Evolutionary conservation across 2,329 filamentous ascomycete species (phyloP).

Genomic region (Sclerotinia nivalis): DNA sequence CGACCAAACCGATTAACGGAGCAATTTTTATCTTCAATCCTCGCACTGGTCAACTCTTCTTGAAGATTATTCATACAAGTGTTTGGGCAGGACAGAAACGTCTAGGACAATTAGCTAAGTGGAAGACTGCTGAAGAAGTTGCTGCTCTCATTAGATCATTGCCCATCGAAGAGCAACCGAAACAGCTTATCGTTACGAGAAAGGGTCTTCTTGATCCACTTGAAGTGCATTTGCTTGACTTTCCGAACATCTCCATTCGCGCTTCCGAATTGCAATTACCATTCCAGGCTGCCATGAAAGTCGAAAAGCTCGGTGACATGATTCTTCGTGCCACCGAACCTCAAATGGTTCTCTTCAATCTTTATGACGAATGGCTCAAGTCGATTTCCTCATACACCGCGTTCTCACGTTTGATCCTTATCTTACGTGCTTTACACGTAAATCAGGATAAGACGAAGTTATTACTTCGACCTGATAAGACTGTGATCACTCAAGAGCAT

Average conservation of each 20-base stretch:
- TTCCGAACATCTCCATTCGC: slow-evolving; percentile 98
- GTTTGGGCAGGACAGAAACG: slow-evolving; percentile 99
- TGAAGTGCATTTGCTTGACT: slow-evolving; percentile 95
- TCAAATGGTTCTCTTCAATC: slow-evolving; percentile 99
- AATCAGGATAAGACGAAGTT: slow-evolving; percentile 99
- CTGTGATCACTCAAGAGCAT: slow-evolving; percentile 95
- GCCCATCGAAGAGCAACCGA: slow-evolving; percentile 96
- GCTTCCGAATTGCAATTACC: slow-evolving; percentile 95
- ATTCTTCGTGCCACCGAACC: slow-evolving; percentile 95
- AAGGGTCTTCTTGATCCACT: slow-evolving; percentile 97
- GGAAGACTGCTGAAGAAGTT: slow-evolving; percentile 99
- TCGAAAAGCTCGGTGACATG: slow-evolving; percentile 99
- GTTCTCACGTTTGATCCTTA: slow-evolving; percentile 92
- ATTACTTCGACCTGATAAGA: slow-evolving; percentile 92
- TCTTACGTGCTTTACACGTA: slow-evolving; percentile 91
- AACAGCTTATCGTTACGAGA: slow-evolving; percentile 96
- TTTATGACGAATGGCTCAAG: slow-evolving; percentile 99
- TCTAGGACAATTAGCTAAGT: slow-evolving; percentile 96
- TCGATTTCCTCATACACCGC: slow-evolving; percentile 98
- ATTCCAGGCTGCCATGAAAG: slow-evolving; percentile 99
- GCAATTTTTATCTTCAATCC: slow-evolving; percentile 99
- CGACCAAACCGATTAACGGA: slow-evolving; percentile 98
- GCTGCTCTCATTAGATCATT: slow-evolving; percentile 93
- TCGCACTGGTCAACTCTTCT: slow-evolving; percentile 93
- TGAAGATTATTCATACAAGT: slow-evolving; percentile 99